Conservation (phyloP, 1,139 yeast species). For the Candida tetrigidarum region DNA sequence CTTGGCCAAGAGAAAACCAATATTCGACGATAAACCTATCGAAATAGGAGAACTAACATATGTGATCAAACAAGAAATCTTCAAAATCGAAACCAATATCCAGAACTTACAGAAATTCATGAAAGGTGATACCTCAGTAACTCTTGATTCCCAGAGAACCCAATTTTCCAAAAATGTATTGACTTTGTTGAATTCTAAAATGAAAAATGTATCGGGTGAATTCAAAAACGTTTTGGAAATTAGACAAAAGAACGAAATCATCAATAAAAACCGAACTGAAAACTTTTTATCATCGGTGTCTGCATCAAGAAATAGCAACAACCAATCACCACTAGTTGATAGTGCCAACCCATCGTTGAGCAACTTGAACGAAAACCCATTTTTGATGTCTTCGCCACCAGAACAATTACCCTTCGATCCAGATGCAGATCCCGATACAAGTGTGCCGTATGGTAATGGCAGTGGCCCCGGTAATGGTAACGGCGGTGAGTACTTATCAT, state of each 20-base stretch:
- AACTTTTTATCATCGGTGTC: constrained; percentile 67
- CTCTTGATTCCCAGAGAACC: constrained; percentile 60
- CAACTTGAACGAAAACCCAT: constrained; percentile 46
- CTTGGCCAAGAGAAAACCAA: constrained; percentile 87
- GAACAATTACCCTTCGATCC: constrained; percentile 12
- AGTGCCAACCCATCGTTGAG: constrained; percentile 13
- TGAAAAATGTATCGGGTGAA: constrained; percentile 91
- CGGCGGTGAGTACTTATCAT: constrained; percentile 48
- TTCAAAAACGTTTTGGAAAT: constrained; percentile 87
- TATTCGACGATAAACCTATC: constrained; percentile 92
- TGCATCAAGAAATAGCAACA: constrained; percentile 29
- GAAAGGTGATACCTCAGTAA: constrained; percentile 50
- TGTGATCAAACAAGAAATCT: constrained; percentile 91
- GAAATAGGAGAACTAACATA: constrained; percentile 93
- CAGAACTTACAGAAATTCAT: constrained; percentile 63
- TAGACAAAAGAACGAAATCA: constrained; percentile 83
- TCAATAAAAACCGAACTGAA: constrained; percentile 81
- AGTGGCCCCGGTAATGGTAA: constrained; percentile 20
- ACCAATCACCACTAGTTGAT: constrained; percentile 28
- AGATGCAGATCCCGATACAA: constrained; percentile 35
- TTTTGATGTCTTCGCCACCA: constrained; percentile 27
- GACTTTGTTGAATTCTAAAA: constrained; percentile 81
- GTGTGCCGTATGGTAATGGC: constrained; percentile 29
- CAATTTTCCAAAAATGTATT: constrained; percentile 88
- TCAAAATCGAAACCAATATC: constrained; percentile 79